Evolutionary conservation across 805 yeast species (phyloP), one percentile per base, ranked within the genome.

Genomic region (Spathaspora boniae): DNA sequence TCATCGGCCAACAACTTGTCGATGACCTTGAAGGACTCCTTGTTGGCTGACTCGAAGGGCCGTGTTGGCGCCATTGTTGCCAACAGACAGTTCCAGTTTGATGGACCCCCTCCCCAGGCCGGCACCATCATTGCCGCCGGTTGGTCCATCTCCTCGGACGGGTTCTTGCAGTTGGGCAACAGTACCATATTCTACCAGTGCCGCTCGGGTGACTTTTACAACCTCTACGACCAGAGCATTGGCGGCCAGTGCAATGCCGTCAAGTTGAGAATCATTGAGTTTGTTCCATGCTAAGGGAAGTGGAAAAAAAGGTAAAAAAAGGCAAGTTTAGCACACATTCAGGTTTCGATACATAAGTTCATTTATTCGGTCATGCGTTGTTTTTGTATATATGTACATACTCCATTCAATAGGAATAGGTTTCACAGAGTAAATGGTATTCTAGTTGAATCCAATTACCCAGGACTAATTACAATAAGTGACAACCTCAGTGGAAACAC

Each of bases 91-190:
- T 78, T 80, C 74, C 86, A 80, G 65, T 80, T 79, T 54, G 86
- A 81, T 56, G 86, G 86, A 56, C 86, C 86, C 39, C 82, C 85
- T 65, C 88, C 89, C 54, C 91, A 82, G 70, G 86, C 83, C 22
- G 85, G 84, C 61, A 71, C 84, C 40, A 72, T 78, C 48, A 75
- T 71, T 51, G 81, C 84, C 44, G 75, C 72, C 31, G 82, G 82
- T 42, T 76, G 81, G 82, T 68, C 78, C 33, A 66, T 76, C 26
- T 17, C 24, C 8, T 23, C 20, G 9, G 34, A 33, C 20, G 37
- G 37, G 11, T 42, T 38, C 26, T 40, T 74, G 54, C 72, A 81
- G 52, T 86, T 86, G 20, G 62, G 82, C 43, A 88, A 86, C 61
- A 61, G 63, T 48, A 55, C 61, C 42, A 68, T 73, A 38, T 83